Percentiles rank a stretch among this genome's conserved stretches.
Evolutionary conservation across 78 protist species (phyloP).

Genomic region (Paulinella micropora): DNA sequence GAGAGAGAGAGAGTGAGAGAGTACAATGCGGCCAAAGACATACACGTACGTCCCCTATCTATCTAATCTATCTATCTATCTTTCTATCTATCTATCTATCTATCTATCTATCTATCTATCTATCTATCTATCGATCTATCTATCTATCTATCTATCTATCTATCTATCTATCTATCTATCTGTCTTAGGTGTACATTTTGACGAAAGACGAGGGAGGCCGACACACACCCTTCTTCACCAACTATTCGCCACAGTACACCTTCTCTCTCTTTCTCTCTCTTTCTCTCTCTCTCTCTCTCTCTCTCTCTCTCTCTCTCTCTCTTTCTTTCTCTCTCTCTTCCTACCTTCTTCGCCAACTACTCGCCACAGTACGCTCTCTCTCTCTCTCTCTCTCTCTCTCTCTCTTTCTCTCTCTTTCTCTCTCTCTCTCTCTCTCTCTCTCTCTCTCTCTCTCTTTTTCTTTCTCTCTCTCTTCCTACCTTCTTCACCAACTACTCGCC

Average conservation of each 20-base stretch:
- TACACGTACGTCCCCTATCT: too few relatives aligned
- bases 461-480: constrained; percentile 30
- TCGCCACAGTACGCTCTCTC: neutral
- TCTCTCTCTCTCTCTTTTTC: too few relatives aligned
- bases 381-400: neutral
- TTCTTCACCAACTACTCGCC: constrained; percentile 30
- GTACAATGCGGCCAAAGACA: too few relatives aligned
- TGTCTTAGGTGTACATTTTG: constrained; percentile 67
- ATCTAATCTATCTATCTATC: too few relatives aligned
- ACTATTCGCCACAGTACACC: constrained; percentile 3
- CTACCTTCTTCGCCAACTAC: constrained; percentile 40
- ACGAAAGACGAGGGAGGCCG: constrained; percentile 87
- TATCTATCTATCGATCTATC: too few relatives aligned
- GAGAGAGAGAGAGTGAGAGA: too few relatives aligned
- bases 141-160: too few relatives aligned
- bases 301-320: neutral
- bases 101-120: too few relatives aligned
- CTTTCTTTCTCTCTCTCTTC: neutral
- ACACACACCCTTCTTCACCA: constrained; percentile 62
- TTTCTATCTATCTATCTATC: too few relatives aligned
- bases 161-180: too few relatives aligned
- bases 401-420: neutral
- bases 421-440: neutral
- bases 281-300: neutral
- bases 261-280: neutral